Evolutionary conservation across 176 grass and related monocot genomes (phyloP).

Genomic region (Carex scoparia): DNA sequence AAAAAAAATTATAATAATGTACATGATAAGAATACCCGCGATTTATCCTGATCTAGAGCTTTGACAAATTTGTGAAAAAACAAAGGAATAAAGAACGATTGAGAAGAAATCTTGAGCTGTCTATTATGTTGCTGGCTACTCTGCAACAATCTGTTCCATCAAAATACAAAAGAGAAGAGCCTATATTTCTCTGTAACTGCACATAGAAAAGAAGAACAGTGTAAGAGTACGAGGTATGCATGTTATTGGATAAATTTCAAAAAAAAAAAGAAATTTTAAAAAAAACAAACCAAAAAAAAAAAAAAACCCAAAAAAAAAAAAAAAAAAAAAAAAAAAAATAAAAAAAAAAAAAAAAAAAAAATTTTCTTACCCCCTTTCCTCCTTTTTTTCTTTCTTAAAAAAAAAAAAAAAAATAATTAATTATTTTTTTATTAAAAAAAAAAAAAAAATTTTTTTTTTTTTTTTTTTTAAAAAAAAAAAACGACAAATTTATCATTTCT

Average conservation of each 20-base stretch:
- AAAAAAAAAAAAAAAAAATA: too few relatives aligned
- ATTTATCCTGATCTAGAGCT: constrained; percentile 15
- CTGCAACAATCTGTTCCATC: not conserved
- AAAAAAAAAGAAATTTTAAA: too few relatives aligned
- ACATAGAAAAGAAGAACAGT: not conserved
- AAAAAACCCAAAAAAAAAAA: too few relatives aligned
- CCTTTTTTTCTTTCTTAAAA: too few relatives aligned
- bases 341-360: too few relatives aligned
- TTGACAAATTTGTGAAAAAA: constrained; percentile 18
- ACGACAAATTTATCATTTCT: not conserved
- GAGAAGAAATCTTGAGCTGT: constrained; percentile 7
- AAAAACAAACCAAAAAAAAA: too few relatives aligned
- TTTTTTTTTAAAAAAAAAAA: not conserved
- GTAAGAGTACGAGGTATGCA: not conserved
- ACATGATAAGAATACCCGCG: not conserved
- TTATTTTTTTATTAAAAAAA: too few relatives aligned
- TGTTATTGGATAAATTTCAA: not conserved
- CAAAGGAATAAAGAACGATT: not conserved
- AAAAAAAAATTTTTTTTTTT: too few relatives aligned
- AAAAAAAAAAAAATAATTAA: too few relatives aligned
- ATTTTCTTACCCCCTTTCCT: too few relatives aligned
- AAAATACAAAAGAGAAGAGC: not conserved
- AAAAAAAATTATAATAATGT: constrained; percentile 26
- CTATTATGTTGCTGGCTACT: constrained; percentile 3
- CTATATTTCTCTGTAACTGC: constrained; percentile 15